Percentiles rank a stretch among this genome's conserved stretches.
phyloP scores from a whole-genome alignment of 2,329 filamentous ascomycete genomes.

The Phymatotrichopsis omnivora region DNA sequence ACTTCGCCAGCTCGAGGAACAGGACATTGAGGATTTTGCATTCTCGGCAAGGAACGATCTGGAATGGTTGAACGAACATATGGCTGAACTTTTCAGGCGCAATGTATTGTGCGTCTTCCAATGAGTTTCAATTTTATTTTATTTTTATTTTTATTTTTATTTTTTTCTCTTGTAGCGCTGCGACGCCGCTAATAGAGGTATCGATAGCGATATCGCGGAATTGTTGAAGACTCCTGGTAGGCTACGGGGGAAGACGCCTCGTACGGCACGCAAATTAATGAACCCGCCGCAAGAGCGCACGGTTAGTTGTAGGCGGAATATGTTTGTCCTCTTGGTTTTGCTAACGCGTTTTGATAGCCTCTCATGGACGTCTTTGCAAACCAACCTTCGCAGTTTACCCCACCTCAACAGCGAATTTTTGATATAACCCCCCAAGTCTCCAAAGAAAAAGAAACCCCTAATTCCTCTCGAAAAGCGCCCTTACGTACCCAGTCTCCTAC shows the following conservation, averaged over 20 bases:
- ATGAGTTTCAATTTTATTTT: constrained; percentile 1
- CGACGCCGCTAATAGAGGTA: constrained; percentile 1
- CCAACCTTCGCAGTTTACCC: too few species aligned
- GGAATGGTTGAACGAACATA: constrained; percentile 98
- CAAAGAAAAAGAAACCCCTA: too few species aligned
- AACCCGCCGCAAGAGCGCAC: constrained; percentile 10
- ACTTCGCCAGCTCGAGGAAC: constrained; percentile 60
- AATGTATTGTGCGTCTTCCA: constrained; percentile 65
- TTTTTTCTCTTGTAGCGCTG: constrained; percentile 4
- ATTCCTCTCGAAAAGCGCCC: constrained; percentile 5
- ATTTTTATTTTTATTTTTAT: constrained; percentile 9
- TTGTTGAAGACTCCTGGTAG: constrained; percentile 93
- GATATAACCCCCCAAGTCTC: too few species aligned
- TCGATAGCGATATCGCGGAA: constrained; percentile 72
- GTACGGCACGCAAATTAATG: constrained; percentile 52
- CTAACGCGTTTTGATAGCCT: constrained; percentile 16
- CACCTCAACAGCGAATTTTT: too few species aligned
- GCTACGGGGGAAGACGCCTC: constrained; percentile 68
- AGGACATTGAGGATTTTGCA: constrained; percentile 85
- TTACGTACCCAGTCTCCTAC: constrained; percentile 12
- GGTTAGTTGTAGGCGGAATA: constrained; percentile 9
- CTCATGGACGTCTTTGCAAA: constrained; percentile 10
- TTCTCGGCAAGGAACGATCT: constrained; percentile 88
- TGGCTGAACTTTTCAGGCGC: constrained; percentile 83
- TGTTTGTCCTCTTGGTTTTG: not conserved